phyloP scores from a whole-genome alignment of 352 stramenopile species.

The Globisporangium canariense region DNA sequence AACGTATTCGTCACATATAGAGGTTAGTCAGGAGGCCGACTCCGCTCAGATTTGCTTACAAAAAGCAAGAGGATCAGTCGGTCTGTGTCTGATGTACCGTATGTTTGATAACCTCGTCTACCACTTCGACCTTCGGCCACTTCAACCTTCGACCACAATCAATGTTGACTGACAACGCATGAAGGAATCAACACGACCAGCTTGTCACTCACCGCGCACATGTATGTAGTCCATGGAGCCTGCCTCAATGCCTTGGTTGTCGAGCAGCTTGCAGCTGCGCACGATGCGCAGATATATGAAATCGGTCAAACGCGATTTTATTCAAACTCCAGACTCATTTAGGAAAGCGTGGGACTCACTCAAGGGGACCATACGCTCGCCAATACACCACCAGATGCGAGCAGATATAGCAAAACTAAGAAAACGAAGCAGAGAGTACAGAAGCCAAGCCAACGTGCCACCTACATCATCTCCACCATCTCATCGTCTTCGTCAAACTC shows the following conservation, averaged over 20 bases:
- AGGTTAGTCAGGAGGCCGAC: no score
- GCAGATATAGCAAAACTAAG: neutral
- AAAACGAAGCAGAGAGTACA: neutral
- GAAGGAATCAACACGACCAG: neutral
- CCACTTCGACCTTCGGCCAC: no score
- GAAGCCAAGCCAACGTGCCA: neutral
- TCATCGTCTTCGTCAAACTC: constrained; percentile 96
- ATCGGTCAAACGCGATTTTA: neutral
- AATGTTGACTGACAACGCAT: neutral
- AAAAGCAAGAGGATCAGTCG: no score
- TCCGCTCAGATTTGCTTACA: no score
- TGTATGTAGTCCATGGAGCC: neutral
- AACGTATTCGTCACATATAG: no score
- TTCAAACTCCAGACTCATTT: neutral
- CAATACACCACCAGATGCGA: neutral
- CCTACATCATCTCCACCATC: constrained; percentile 93
- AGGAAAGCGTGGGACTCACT: neutral
- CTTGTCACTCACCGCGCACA: neutral
- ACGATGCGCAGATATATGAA: neutral
- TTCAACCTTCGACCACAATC: neutral
- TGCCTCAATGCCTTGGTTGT: neutral
- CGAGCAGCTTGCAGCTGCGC: neutral
- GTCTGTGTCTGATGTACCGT: no score
- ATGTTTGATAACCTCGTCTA: no score
- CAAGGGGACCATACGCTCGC: neutral